Base-by-base conservation (phyloP, 2,329 filamentous ascomycete genomes). In the Huntiella decipiens region DNA sequence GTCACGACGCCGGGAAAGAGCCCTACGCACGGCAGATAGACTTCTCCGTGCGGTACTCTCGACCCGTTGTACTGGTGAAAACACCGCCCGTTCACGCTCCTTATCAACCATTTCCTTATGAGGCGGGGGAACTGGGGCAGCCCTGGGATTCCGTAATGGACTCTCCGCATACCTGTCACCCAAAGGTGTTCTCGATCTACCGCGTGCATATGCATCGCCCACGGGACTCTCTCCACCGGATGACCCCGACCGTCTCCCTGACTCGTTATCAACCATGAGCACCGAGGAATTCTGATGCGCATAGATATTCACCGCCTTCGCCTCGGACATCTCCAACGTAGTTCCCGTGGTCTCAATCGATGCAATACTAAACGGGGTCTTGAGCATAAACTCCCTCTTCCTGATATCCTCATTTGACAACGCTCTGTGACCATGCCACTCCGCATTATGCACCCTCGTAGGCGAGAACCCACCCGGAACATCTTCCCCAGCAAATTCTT, bases 271-370 rank as follows among this genome's bases (percentile, higher is more conserved):
- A 28, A 79, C 70, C 58, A 79, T 66, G 37, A 77, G 57, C 8
- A 79, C 60, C 4, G 75, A 79, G 41, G 68, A 75, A 52, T 78
- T 79, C 53, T 79, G 73, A 51, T 79, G 75, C 15, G 71, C 67
- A 52, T 70, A 77, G 53, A 79, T 73, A 50, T 66, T 74, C 46
- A 79, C 66, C 35, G 71, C 73, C 55, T 71, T 60, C 32, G 75
- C 75, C 59, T 79, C 74, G 1, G 74, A 74, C 36, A 79, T 68
- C 52, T 77, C 74, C 3, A 66, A 64, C 2, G 71, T 75, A n/a
- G 74, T 77, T 32, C 65, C 69, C 34, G 63, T 70, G n/a, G 73
- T 75, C 45, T 77, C 74, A 41, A 77, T 65, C 0, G 75, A 79
- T 1, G 65, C 63, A 48, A 73, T 61, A 1, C 75, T 79, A 53